Evolutionary conservation across 805 yeast species (phyloP), one percentile per base, ranked within the genome.

Genomic region (Sugiyamaella chiloensis): DNA sequence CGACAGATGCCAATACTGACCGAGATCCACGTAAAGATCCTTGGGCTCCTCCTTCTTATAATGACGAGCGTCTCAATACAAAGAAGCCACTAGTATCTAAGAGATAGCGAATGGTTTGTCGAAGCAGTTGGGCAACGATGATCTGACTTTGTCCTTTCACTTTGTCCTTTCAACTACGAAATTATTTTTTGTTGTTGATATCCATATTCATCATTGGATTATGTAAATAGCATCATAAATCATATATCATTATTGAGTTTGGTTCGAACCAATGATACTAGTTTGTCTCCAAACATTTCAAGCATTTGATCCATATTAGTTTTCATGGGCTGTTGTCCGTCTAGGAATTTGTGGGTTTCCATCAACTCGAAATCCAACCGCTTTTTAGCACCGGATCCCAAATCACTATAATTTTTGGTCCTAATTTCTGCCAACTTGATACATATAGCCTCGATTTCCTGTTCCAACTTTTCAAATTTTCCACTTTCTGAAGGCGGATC

Each of bases 251-350:
- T n/a, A 35, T 35, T 7, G 5, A 44, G n/a, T 16, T 29, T 44
- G 12, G 14, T 44, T 7, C 47, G 40, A 12, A 54, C 54, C 17
- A 55, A 32, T 11, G 41, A n/a, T 11, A 54, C 27, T 11, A 55
- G 43, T 41, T 42, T 34, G 29, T 52, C 48, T 21, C 59, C 54
- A 31, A 76, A 57, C 24, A 39, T 35, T 34, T 56, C 53, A 17
- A 57, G 36, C 40, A 57, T 23, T 11, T 55, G 54, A 14, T 56
- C 52, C 39, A 48, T 42, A 14, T 35, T 29, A 9, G 31, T 34
- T 3, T 9, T 12, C 3, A 21, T 19, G 19, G 37, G 20, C 5
- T 11, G 29, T 11, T 7, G 11, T 12, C 37, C 37, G 12, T 4
- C 5, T 16, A 34, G 16, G 20, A 16, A 19, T 12, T 16, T 12